These are phyloP conservation scores for Pseudogymnoascus sp. DNA, from an alignment of 2,329 filamentous ascomycete species.

Conservation along the genomic window DNA sequence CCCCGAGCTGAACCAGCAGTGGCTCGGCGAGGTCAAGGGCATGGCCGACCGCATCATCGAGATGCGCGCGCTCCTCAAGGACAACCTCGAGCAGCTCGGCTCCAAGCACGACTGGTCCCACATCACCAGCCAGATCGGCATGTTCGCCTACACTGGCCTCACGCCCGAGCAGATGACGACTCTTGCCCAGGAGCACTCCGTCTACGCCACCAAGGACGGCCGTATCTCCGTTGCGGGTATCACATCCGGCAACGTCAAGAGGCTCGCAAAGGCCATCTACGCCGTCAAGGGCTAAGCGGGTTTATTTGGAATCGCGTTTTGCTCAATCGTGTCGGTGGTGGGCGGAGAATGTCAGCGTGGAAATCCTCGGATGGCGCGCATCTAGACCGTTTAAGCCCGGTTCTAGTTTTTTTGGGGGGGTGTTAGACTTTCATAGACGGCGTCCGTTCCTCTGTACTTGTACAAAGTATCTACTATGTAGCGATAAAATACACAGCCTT, in stretches of 20 bases:
- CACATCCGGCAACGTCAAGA: slow-evolving; percentile 68
- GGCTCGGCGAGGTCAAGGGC: slow-evolving; percentile 91
- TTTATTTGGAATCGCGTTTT: neutral
- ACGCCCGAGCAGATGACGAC: slow-evolving; percentile 83
- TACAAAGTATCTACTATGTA: neutral
- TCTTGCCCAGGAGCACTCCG: slow-evolving; percentile 89
- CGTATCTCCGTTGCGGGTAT: slow-evolving; percentile 82
- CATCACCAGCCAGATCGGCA: slow-evolving; percentile 97
- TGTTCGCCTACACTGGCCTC: slow-evolving; percentile 98
- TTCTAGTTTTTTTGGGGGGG: neutral
- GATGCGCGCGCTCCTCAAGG: slow-evolving; percentile 91
- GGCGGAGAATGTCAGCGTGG: slow-evolving; percentile 3
- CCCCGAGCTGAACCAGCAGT: slow-evolving; percentile 77
- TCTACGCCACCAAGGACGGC: slow-evolving; percentile 92
- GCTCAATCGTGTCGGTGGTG: neutral
- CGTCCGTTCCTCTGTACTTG: neutral
- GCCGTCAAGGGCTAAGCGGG: slow-evolving; percentile 60
- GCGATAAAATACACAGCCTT: neutral
- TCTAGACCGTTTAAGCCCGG: neutral
- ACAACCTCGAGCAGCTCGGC: slow-evolving; percentile 89
- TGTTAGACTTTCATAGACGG: neutral
- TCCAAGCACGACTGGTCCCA: slow-evolving; percentile 98
- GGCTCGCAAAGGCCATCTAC: slow-evolving; percentile 75
- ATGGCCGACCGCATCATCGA: slow-evolving; percentile 99
- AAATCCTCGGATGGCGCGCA: neutral